phyloP scores from a whole-genome alignment of 768 basidiomycete species.

The Obba rivulosa region DNA sequence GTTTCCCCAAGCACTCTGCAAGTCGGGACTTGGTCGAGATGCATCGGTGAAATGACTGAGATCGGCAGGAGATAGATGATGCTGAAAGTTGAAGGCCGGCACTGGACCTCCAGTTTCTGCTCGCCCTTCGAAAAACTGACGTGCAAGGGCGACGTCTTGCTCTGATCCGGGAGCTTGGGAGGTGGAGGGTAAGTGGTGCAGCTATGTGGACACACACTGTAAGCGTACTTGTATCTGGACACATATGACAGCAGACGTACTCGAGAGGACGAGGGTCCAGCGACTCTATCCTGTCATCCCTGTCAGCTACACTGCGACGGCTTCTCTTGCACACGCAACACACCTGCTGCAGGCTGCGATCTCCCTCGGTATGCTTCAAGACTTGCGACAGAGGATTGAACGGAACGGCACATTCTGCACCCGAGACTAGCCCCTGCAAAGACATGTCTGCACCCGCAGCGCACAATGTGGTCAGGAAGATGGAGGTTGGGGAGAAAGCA shows the following conservation, averaged over 20 bases:
- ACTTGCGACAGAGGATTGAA: slow-evolving; percentile 87
- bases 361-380: slow-evolving; percentile 84
- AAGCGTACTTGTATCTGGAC: not conserved
- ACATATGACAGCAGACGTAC: slow-evolving; percentile 32
- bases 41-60: slow-evolving; percentile 19
- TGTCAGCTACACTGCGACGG: not conserved
- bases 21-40: slow-evolving; percentile 29
- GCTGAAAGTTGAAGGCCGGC: slow-evolving; percentile 31
- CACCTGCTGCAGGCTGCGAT: slow-evolving; percentile 85
- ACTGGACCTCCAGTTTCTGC: slow-evolving; percentile 28
- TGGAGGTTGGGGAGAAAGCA: too few relatives aligned
- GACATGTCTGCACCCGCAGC: slow-evolving; percentile 45
- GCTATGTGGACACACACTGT: slow-evolving; percentile 31
- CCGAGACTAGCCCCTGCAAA: slow-evolving; percentile 75
- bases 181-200: slow-evolving; percentile 71
- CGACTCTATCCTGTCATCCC: slow-evolving; percentile 57
- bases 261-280: slow-evolving; percentile 66
- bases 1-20: slow-evolving; percentile 24
- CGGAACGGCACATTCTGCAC: slow-evolving; percentile 81
- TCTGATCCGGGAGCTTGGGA: slow-evolving; percentile 43
- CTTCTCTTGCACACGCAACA: slow-evolving; percentile 14
- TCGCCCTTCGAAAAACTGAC: slow-evolving; percentile 68
- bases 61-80: slow-evolving; percentile 28
- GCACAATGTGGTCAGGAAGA: not conserved
- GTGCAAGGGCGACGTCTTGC: slow-evolving; percentile 69